phyloP scores from a whole-genome alignment of 345 rosid species.

The Cardamine resedifolia region DNA sequence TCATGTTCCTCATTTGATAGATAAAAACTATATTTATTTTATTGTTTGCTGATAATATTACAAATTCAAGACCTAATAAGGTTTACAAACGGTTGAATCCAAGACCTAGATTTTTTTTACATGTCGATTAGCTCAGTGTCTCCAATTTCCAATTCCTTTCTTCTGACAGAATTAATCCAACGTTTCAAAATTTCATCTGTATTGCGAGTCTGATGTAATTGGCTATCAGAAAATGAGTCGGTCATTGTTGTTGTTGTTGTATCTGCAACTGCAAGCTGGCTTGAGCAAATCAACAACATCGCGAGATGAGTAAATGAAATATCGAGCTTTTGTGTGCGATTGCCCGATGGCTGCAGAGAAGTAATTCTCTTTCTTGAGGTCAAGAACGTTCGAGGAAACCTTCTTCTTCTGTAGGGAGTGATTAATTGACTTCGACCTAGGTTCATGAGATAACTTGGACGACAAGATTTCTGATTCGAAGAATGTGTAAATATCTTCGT shows the following conservation, averaged over 20 bases:
- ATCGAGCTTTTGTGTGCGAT: slow-evolving; percentile 63
- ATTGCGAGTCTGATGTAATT: background rate
- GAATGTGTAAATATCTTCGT: slow-evolving; percentile 87
- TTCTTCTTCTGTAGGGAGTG: slow-evolving; percentile 47
- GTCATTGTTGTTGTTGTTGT: background rate
- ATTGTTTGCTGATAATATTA: slow-evolving; percentile 5
- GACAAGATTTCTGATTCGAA: slow-evolving; percentile 62
- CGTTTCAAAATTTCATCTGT: background rate
- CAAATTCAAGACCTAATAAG: background rate
- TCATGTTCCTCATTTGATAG: slow-evolving; percentile 14
- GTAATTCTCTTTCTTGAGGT: slow-evolving; percentile 83
- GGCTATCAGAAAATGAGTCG: background rate
- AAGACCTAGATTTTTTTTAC: background rate
- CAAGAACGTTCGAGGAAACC: slow-evolving; percentile 69
- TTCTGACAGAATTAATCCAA: background rate
- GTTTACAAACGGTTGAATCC: background rate
- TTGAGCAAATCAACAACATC: slow-evolving; percentile 63
- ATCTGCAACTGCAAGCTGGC: slow-evolving; percentile 47
- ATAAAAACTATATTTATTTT: background rate
- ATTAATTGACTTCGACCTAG: slow-evolving; percentile 25
- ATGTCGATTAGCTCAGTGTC: background rate
- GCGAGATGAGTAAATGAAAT: slow-evolving; percentile 55
- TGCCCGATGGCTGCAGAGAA: slow-evolving; percentile 83
- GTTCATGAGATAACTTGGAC: slow-evolving; percentile 13
- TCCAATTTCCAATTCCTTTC: background rate